Evolutionary conservation across 1,284 basidiomycete species (phyloP), one percentile per base, ranked within the genome.

Genomic region (Gymnopus androsaceus): DNA sequence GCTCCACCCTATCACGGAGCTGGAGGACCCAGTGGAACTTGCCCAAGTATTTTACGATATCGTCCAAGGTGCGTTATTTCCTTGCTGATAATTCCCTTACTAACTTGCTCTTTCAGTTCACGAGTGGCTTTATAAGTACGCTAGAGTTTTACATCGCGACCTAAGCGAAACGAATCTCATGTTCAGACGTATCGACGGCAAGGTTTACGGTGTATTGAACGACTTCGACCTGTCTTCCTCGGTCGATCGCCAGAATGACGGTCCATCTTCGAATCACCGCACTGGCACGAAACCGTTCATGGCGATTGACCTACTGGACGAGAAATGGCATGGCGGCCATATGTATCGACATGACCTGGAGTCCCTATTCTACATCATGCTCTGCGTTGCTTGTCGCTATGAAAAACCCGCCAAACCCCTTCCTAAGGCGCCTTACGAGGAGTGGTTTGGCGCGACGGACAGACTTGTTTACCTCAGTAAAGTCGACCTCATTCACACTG

Each of bases 221-320:
- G 51, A 58, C 27, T 54, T 58, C 15, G 56, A 58, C 25, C 51
- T 54, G 5, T 17, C 55, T 2, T 44, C 47, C 12, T 23, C 15
- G 17, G 6, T 19, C 6, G 19, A n/a, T 21, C 15, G 40, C 14
- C 12, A 15, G 4, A 14, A 28, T 1, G 25, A 31, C 28, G 45
- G 19, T 4, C 27, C 31, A 9, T 40, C 33, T 17, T 41, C 45
- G 2, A 31, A 49, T 1, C 51, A 48, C 7, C 46, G 52, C 14
- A 51, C 52, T 34, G 56, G 52, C 15, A 58, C 56, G 1, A 54
- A 31, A 15, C 51, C 46, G 11, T 58, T 48, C 33, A 58, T 54
- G 57, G 46, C 57, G 9, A 17, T 8, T 23, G 57, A 58, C 23
- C 21, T 58, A 4, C 33, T 54, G 2, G 27, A 47, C 25, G 3